A percentile compares a stretch with the other conserved stretches of the same genome.
Evolutionary conservation across 2,329 filamentous ascomycete genomes (phyloP).

Genomic region (Stachybotrys chartarum): DNA sequence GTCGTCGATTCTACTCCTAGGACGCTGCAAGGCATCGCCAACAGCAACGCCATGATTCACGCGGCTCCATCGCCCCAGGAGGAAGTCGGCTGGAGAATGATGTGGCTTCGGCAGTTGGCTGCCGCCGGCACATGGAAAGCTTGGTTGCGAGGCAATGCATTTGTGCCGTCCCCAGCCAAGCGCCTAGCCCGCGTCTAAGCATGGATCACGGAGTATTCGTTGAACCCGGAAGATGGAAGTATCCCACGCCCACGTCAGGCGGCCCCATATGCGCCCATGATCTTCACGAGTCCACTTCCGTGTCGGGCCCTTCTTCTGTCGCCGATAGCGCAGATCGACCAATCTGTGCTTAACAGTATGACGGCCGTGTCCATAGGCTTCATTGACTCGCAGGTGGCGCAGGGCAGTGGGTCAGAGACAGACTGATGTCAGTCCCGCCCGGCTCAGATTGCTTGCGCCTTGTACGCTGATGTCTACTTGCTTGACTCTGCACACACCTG

Average conservation of each 20-base stretch:
- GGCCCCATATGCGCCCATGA: background rate
- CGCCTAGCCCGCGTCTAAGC: background rate
- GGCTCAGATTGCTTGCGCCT: no score
- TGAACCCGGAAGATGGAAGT: background rate
- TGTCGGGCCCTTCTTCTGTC: background rate
- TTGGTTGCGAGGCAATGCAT: background rate
- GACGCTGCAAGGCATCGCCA: no score
- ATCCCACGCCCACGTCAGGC: background rate
- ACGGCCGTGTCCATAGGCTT: background rate
- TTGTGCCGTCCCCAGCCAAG: background rate
- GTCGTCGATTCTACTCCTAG: no score
- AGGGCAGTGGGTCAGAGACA: no score
- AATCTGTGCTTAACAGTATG: background rate
- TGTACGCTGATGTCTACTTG: no score
- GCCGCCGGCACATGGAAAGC: background rate
- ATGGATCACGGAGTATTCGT: background rate
- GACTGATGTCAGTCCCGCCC: no score
- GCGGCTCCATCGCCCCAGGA: no score
- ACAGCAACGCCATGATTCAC: no score
- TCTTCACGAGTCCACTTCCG: background rate
- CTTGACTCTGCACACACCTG: no score
- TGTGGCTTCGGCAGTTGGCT: background rate
- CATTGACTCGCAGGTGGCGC: no score
- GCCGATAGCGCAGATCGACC: background rate
- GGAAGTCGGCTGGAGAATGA: background rate